Conservation (phyloP, 1,284 basidiomycete genomes). For the Waitea zeae region DNA sequence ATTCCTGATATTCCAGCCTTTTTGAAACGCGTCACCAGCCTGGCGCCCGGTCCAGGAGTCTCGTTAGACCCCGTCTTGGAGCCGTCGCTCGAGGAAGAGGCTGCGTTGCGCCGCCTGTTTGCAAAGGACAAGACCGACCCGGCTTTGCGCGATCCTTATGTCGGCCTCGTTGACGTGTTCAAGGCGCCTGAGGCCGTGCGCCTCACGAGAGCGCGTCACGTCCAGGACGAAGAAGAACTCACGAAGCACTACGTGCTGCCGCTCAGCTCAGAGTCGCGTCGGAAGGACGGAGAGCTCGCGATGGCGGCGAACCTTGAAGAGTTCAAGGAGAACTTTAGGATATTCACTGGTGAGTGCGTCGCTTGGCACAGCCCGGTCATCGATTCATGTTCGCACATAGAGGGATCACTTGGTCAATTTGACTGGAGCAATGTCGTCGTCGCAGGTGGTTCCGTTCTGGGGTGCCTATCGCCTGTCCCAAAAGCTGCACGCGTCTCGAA, state of each 20-base stretch:
- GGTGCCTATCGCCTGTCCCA: no score
- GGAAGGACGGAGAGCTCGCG: conserved; percentile 22
- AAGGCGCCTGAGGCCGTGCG: conserved; percentile 25
- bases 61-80: conserved; percentile 25
- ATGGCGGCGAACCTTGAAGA: conserved; percentile 30
- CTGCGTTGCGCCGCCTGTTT: conserved; percentile 31
- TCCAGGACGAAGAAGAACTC: conserved; percentile 20
- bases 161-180: conserved; percentile 41
- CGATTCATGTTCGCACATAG: no score
- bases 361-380: conserved; percentile 46
- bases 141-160: conserved; percentile 25
- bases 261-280: conserved; percentile 17
- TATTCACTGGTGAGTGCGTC: conserved; percentile 36
- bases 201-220: conserved; percentile 23
- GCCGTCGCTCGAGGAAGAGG: conserved; percentile 34
- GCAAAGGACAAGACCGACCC: conserved; percentile 28
- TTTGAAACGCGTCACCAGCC: conserved; percentile 18
- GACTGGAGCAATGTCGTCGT: no score
- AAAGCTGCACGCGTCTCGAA: no score
- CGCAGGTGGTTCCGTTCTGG: no score
- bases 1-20: conserved; percentile 18
- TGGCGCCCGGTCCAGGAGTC: conserved; percentile 20
- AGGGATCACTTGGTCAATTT: no score
- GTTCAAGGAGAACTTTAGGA: conserved; percentile 39
- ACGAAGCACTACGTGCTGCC: conserved; percentile 27